These are phyloP conservation scores for Begonia loranthoides DNA, from an alignment of 306 rosid genomes.

Conservation along the genomic window DNA sequence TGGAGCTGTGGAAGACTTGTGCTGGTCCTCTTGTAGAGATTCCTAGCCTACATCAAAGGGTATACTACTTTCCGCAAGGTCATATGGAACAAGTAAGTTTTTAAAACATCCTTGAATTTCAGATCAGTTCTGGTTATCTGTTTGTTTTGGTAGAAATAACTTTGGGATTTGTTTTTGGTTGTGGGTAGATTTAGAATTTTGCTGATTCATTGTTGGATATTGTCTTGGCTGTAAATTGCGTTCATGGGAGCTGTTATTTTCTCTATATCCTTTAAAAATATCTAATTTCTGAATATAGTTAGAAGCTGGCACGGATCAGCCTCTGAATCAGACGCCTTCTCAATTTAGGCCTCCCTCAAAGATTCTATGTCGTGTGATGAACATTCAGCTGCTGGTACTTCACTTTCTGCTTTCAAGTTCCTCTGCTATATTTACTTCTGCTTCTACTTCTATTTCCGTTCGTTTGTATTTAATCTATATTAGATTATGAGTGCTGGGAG, in stretches of 20 bases:
- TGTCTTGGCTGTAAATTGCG: slow-evolving; percentile 1
- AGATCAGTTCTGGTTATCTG: slow-evolving; percentile 13
- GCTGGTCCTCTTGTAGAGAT: slow-evolving; percentile 91
- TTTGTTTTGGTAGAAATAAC: neutral
- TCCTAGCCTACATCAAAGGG: slow-evolving; percentile 48
- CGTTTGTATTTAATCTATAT: too few relatives aligned
- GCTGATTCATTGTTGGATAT: neutral
- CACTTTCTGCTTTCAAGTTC: too few relatives aligned
- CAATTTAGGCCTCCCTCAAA: slow-evolving; percentile 60
- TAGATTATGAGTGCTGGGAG: too few relatives aligned
- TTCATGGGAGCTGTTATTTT: slow-evolving; percentile 2
- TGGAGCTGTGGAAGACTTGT: slow-evolving; percentile 62
- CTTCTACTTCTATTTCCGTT: too few relatives aligned
- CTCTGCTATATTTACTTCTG: too few relatives aligned
- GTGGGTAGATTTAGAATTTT: neutral
- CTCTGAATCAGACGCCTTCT: slow-evolving; percentile 64
- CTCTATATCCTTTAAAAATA: slow-evolving; percentile 1
- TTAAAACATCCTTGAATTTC: slow-evolving; percentile 1
- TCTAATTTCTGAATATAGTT: slow-evolving; percentile 26
- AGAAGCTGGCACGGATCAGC: slow-evolving; percentile 81
- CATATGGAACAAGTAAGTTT: slow-evolving; percentile 82
- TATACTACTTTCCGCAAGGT: slow-evolving; percentile 82
- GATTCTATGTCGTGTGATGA: slow-evolving; percentile 66
- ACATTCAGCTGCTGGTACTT: slow-evolving; percentile 57
- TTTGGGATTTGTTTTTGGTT: neutral